Base-by-base conservation (phyloP, 139 green algal species). In the Microglena sp. region DNA sequence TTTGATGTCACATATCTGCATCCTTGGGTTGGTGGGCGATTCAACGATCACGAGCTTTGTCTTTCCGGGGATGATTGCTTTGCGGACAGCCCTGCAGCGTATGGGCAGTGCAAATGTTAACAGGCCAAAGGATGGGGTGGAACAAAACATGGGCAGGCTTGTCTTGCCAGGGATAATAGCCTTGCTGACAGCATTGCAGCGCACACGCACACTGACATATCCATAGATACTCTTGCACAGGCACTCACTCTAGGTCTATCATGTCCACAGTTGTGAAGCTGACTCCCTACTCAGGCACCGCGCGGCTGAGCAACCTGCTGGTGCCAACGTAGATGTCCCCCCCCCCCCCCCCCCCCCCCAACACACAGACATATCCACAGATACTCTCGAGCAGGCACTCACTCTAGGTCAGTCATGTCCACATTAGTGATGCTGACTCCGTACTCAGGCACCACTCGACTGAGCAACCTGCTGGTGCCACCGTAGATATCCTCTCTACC, bases 271-370 rank as follows among this genome's bases (percentile, higher is more conserved):
- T 93, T 63, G 66, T 89, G 30, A 99, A 75, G 33, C 11, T 54
- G 6, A 85, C 69, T 4, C 78, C 78, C 0, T 29, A 45, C n/a
- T 40, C 8, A 0, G 79, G 73, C 33, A 81, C 70, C 61, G 81
- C 73, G 29, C 84, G 77, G 4, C 72, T 68, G 26, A 99, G 84
- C 66, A 98, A 79, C 27, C 94, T 75, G 43, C 66, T 84, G 32
- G 92, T 99, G 55, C 94, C 94, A 6, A 94, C 94, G 63, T 99
- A 99, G 27, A 98, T 83, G 75, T 99, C 94, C 57, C 97, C 92
- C 1, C 94, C 94, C n/a, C n/a, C n/a, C n/a, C n/a, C n/a, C n/a
- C n/a, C n/a, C n/a, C n/a, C n/a, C n/a, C n/a, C n/a, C n/a, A n/a
- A n/a, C n/a, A n/a, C n/a, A n/a, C n/a, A n/a, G n/a, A n/a, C n/a